Base-by-base conservation (phyloP, 2,329 filamentous ascomycete genomes). In the Aspergillus proliferans region DNA sequence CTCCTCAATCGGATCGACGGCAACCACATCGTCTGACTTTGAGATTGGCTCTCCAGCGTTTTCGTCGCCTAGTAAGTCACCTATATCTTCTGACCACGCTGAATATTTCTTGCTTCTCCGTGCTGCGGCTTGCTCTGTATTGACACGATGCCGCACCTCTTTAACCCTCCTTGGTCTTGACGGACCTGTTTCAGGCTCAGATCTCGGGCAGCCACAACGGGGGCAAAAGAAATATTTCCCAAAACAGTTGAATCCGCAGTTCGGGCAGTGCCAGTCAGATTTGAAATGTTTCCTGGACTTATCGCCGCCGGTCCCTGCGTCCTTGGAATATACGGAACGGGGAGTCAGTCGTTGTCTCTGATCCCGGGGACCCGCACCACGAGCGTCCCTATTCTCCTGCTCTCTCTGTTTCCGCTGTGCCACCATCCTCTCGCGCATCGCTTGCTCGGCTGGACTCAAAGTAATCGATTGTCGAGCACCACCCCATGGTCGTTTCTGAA, bases 371-470 rank as follows among this genome's bases (percentile, higher is more conserved):
- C 34, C 33, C 12, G 24, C 36, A 36, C 22, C n/a, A 42, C 19
- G 18, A 19, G 8, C 9, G 6, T 10, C 4, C 36, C 24, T 38
- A 14, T 22, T 15, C 15, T 22, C 21, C 40, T 33, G 21, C 47
- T 51, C 19, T 45, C 46, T 24, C 10, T 48, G 43, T 24, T 41
- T 18, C 18, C 49, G 36, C 36, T 52, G 55, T 24, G 46, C 10
- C 33, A 64, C 34, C 30, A 69, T 47, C 12, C 58, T 50, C 45
- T 65, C 57, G 24, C 67, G 65, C 26, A 65, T 53, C 15, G 65
- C 56, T 43, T 61, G 57, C 48, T 69, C 67, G 34, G 65, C 61
- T 2, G 61, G 47, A 46, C 64, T 69, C 24, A 70, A 52, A 14
- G 56, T 57, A 2, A 58, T 47, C 7, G 60, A 53, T 40, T 56